These are phyloP conservation scores for Hericium coralloides DNA, from an alignment of 768 basidiomycete genomes.

Conservation along the genomic window DNA sequence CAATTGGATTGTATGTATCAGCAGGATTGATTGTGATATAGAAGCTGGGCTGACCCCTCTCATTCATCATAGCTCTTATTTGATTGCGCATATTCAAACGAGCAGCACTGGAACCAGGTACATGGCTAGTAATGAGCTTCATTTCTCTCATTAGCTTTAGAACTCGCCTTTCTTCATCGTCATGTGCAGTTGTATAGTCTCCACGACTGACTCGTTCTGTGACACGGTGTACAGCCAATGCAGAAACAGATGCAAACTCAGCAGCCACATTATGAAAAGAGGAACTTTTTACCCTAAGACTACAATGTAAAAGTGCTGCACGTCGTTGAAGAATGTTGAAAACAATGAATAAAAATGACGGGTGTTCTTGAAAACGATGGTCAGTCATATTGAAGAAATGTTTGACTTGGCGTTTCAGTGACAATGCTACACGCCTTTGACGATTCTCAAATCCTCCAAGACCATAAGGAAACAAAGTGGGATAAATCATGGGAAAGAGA, in stretches of 20 bases:
- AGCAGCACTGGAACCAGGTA: conserved; percentile 23
- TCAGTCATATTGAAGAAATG: conserved; percentile 26
- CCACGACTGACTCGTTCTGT: not conserved
- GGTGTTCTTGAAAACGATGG: conserved; percentile 28
- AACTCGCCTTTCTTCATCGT: conserved; percentile 22
- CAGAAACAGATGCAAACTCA: conserved; percentile 18
- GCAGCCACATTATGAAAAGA: conserved; percentile 21
- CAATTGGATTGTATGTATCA: conserved; percentile 33
- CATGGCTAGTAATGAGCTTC: conserved; percentile 11
- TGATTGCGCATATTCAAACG: conserved; percentile 7
- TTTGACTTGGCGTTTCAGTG: conserved; percentile 25
- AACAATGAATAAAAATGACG: conserved; percentile 31
- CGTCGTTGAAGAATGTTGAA: conserved; percentile 34
- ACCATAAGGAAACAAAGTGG: conserved; percentile 36
- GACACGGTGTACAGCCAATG: conserved; percentile 17
- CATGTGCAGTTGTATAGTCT: not conserved
- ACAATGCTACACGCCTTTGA: conserved; percentile 10
- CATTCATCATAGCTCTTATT: not conserved
- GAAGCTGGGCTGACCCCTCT: conserved; percentile 30
- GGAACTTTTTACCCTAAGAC: conserved; percentile 20
- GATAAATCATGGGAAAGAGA: conserved; percentile 33
- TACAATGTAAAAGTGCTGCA: conserved; percentile 22
- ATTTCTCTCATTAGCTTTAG: conserved; percentile 18
- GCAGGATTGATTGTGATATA: conserved; percentile 39
- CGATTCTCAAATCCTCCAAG: conserved; percentile 33